These are phyloP conservation scores for Ogataea henricii DNA, from an alignment of 805 yeast genomes.

Conservation along the genomic window DNA sequence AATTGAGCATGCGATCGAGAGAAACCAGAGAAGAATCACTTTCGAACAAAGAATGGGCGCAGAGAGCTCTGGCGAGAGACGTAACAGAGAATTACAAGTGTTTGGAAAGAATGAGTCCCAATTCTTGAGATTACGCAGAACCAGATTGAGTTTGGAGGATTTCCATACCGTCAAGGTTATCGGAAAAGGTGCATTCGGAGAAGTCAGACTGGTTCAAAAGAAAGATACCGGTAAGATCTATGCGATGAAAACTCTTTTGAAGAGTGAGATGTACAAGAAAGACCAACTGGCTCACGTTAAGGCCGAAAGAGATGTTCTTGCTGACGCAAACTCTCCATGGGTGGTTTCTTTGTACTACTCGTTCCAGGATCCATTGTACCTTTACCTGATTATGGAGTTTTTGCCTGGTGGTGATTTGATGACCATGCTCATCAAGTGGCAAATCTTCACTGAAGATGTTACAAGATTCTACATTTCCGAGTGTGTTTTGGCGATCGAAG, in stretches of 20 bases:
- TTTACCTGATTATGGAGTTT: slow-evolving; percentile 80
- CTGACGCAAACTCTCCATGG: slow-evolving; percentile 88
- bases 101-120: slow-evolving; percentile 89
- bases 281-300: slow-evolving; percentile 95
- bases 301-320: slow-evolving; percentile 94
- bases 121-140: slow-evolving; percentile 80
- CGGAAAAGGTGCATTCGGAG: slow-evolving; percentile 99
- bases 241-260: slow-evolving; percentile 91
- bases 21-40: slow-evolving; percentile 89
- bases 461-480: slow-evolving; percentile 94
- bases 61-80: slow-evolving; percentile 84
- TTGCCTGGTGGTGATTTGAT: slow-evolving; percentile 84
- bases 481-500: slow-evolving; percentile 92
- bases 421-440: slow-evolving; percentile 96
- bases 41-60: slow-evolving; percentile 70
- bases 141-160: slow-evolving; percentile 79
- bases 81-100: slow-evolving; percentile 75
- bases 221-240: slow-evolving; percentile 87
- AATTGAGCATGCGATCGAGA: slow-evolving; percentile 89
- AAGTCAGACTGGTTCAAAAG: slow-evolving; percentile 92
- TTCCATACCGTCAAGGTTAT: slow-evolving; percentile 84
- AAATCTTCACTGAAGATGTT: slow-evolving; percentile 89
- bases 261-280: slow-evolving; percentile 90
- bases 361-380: slow-evolving; percentile 74
- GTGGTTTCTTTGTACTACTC: slow-evolving; percentile 81